A percentile compares a stretch with the other conserved stretches of the same genome.
Evolutionary conservation across 768 basidiomycete genomes (phyloP).

Genomic region (Boletus fagicola): DNA sequence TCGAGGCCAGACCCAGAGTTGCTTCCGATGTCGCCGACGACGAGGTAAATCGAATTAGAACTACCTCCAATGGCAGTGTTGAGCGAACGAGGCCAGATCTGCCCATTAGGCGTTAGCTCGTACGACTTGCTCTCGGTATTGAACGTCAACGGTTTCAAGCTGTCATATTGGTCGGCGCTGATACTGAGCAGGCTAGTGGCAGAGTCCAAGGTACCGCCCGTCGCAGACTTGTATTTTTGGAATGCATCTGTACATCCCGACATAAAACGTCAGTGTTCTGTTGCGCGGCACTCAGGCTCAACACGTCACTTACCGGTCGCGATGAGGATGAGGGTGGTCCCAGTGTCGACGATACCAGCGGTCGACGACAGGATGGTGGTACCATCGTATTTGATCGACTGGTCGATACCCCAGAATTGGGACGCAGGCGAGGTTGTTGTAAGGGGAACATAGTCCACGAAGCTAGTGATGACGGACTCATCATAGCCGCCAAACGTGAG

Average conservation of each 20-base stretch:
- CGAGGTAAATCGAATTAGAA: slow-evolving; percentile 26
- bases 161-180: slow-evolving; percentile 20
- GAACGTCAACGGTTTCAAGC: slow-evolving; percentile 26
- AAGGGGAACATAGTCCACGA: slow-evolving; percentile 24
- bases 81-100: slow-evolving; percentile 36
- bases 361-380: neutral
- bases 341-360: slow-evolving; percentile 25
- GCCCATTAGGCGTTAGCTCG: slow-evolving; percentile 24
- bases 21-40: slow-evolving; percentile 24
- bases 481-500: slow-evolving; percentile 31
- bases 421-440: slow-evolving; percentile 28
- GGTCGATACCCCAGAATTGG: slow-evolving; percentile 21
- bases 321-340: slow-evolving; percentile 9
- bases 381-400: neutral
- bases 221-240: slow-evolving; percentile 16
- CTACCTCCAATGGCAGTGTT: slow-evolving; percentile 31
- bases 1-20: slow-evolving; percentile 14
- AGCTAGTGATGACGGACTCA: neutral
- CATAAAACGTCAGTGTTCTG: neutral
- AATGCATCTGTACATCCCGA: too few relatives aligned
- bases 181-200: slow-evolving; percentile 26
- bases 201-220: slow-evolving; percentile 27
- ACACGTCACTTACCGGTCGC: slow-evolving; percentile 4
- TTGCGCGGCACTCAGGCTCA: neutral
- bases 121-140: slow-evolving; percentile 14